Evolutionary conservation across 371 early-diverging fungal genomes (phyloP).

Genomic region (Mucor plumbeus): DNA sequence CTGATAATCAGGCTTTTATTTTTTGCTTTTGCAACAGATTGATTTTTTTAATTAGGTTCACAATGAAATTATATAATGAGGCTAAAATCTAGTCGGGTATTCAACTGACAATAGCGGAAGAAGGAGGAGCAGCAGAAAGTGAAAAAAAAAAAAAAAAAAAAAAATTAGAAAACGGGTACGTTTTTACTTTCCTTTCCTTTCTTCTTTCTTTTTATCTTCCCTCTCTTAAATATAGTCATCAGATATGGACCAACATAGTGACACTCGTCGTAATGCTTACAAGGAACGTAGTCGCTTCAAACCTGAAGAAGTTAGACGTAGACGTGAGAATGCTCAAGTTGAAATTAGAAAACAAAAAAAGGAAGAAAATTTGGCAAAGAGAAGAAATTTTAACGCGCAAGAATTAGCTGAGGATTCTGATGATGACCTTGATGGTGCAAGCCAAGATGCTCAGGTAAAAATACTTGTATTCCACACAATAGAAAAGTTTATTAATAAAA

Average conservation of each 20-base stretch:
- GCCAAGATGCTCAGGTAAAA: slow-evolving; percentile 58
- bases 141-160: neutral
- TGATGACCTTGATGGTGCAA: slow-evolving; percentile 70
- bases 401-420: slow-evolving; percentile 77
- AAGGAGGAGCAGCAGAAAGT: neutral
- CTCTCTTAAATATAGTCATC: neutral
- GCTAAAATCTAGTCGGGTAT: neutral
- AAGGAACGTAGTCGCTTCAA: slow-evolving; percentile 89
- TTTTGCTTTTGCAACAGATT: too few species aligned
- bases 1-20: too few species aligned
- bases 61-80: neutral
- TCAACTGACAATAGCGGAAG: neutral
- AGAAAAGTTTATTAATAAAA: neutral
- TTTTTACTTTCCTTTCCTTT: slow-evolving; percentile 8
- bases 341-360: slow-evolving; percentile 96
- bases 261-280: slow-evolving; percentile 74
- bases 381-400: slow-evolving; percentile 77
- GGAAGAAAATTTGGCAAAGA: slow-evolving; percentile 92
- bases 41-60: neutral
- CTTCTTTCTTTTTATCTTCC: neutral
- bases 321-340: slow-evolving; percentile 91
- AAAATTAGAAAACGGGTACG: slow-evolving; percentile 2
- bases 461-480: neutral
- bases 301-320: slow-evolving; percentile 91
- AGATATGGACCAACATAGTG: slow-evolving; percentile 59